Base-by-base conservation (phyloP, 257 asterid species). In the Jacaranda copaia region DNA sequence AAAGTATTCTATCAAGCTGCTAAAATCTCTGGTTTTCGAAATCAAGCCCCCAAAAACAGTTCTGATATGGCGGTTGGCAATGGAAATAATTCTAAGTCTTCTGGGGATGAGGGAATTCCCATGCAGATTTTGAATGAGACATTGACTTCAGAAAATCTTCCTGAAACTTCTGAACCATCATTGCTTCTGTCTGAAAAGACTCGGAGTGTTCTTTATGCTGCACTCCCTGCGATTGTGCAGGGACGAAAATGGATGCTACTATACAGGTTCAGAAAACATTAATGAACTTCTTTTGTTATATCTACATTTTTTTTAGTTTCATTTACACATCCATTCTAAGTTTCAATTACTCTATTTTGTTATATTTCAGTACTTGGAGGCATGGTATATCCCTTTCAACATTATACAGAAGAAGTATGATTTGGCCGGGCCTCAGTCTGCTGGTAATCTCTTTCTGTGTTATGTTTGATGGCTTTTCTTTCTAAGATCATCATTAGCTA, bases 311-410 rank as follows among this genome's bases (percentile, higher is more conserved):
- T 32, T 32, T 5, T 13, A 53, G 71, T 69, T 59, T 62, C 13
- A 39, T 73, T 77, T 35, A 53, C 60, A 56, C 40, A 35, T 76
- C 74, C 60, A 6, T 71, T 78, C 55, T 55, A 36, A 62, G 72
- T 42, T 45, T 67, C 14, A 60, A 12, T 60, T 80, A 10, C 43
- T 45, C 4, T 73, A 42, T 77, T 63, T 63, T 15, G 11, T 61
- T 73, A 67, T 84, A 64, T 64, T 69, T 76, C 88, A 95, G 99
- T 87, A 95, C 99, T 72, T 91, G 97, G 97, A 90, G 92, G 82
- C 96, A 93, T 82, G 99, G 99, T 16, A 93, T 93, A 49, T 95
- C 98, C 3, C 96, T 93, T 87, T 89, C 97, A 18, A 93, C 96
- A 3, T 78, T 95, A 84, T 95, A 95, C 78, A 88, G 99, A 83